Evolutionary conservation across 2,329 filamentous ascomycete genomes (phyloP).

Genomic region (Akanthomyces muscarius): DNA sequence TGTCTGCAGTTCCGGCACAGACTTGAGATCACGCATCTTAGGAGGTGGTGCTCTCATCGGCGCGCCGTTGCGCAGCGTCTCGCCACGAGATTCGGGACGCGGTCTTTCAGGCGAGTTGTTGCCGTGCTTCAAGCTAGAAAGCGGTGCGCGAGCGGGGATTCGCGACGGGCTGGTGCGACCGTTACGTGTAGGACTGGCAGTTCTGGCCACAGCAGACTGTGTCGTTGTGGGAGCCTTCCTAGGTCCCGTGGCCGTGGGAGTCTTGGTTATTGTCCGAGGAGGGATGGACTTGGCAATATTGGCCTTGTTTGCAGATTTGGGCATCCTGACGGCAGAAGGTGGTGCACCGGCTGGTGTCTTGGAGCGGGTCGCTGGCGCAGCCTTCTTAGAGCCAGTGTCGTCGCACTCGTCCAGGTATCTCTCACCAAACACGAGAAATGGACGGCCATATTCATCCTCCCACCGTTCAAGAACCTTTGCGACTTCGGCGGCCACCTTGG

Average conservation of each 20-base stretch:
- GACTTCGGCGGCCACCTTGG: constrained; percentile 84
- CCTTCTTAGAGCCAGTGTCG: constrained; percentile 53
- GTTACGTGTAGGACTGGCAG: constrained; percentile 21
- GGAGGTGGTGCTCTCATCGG: constrained; percentile 71
- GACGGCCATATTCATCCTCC: constrained; percentile 91
- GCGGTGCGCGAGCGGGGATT: constrained; percentile 65
- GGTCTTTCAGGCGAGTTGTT: constrained; percentile 78
- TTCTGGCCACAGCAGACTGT: constrained; percentile 21
- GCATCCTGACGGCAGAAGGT: constrained; percentile 39
- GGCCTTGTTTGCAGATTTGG: constrained; percentile 32
- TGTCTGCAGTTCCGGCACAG: constrained; percentile 49
- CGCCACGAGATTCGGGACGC: constrained; percentile 40
- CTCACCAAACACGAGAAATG: constrained; percentile 90
- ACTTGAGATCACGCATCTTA: constrained; percentile 79
- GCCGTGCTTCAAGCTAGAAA: constrained; percentile 65
- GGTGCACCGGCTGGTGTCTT: constrained; percentile 70
- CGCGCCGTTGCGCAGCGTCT: constrained; percentile 50
- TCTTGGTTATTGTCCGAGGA: constrained; percentile 47
- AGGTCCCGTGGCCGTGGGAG: constrained; percentile 44
- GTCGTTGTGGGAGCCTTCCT: constrained; percentile 28
- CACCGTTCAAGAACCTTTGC: constrained; percentile 76
- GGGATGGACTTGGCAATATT: constrained; percentile 31
- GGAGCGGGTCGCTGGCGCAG: constrained; percentile 49
- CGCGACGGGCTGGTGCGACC: constrained; percentile 41
- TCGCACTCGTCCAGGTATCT: constrained; percentile 86